Base-by-base conservation (phyloP, 2,329 filamentous ascomycete species). In the Aspergillus fijiensis region DNA sequence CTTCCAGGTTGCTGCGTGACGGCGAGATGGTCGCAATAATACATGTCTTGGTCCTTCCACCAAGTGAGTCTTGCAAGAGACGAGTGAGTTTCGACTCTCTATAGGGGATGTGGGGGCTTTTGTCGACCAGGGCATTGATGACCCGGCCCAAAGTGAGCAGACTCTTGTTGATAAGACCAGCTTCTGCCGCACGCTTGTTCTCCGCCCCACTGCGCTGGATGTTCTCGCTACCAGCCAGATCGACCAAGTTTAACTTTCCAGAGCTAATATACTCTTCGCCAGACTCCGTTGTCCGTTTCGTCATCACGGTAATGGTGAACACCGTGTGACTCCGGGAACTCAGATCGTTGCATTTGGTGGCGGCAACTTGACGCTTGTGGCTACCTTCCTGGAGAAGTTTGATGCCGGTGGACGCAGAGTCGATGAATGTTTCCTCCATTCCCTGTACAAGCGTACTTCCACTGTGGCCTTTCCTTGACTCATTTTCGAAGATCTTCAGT, bases 281-380 rank as follows among this genome's bases (percentile, higher is more conserved):
- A 62, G 89, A 87, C 51, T 96, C 91, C 2, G 87, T 86, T 0
- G 86, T 86, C 63, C 89, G 88, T 76, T 96, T 96, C 70, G 92
- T 89, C 72, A 93, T 92, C 0, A 93, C 91, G 0, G 94, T 97
- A 61, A 99, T 91, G 7, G 95, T 98, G 72, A 99, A 99, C 23
- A 99, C 90, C 0, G 95, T 99, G 73, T 99, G 96, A 80, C 93
- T 96, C 75, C 95, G 88, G 69, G 93, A 97, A 77, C 93, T 97
- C 58, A 98, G 86, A 70, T 99, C 95, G 74, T 99, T 99, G 84
- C 95, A 99, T 77, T 98, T 98, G n/a, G 95, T 99, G 4, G 96
- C 92, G 5, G 95, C 96, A n/a, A 99, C 95, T 76, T 99, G 95
- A 53, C 95, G 89, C 77, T 93, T 96, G 78, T 95, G 84, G 75